Conservation (phyloP, 2,329 filamentous ascomycete species). For the Elsinoe batatas region DNA sequence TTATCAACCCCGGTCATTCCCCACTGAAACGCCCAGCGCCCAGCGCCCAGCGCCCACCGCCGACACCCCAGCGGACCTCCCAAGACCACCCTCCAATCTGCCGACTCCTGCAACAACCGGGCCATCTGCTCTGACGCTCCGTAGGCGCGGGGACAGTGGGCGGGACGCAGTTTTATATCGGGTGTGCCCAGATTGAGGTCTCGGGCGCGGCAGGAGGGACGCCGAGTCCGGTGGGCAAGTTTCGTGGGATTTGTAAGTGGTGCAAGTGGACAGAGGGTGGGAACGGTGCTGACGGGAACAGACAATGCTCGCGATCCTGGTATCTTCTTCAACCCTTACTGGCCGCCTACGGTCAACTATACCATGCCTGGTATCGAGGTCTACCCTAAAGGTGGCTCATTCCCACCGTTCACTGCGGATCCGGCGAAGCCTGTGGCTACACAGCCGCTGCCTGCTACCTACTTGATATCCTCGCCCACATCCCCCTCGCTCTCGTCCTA, state of each 20-base stretch:
- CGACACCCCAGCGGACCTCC: not conserved
- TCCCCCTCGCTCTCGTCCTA: no score
- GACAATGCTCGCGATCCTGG: not conserved
- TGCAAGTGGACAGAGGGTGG: no score
- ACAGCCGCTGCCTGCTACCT: not conserved
- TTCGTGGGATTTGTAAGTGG: conserved; percentile 15
- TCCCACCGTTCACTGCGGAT: not conserved
- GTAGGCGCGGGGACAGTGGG: conserved; percentile 29
- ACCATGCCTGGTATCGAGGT: not conserved
- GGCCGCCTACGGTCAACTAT: not conserved
- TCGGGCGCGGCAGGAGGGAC: conserved; percentile 12
- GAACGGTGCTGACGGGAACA: not conserved
- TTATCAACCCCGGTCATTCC: no score
- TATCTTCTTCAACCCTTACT: conserved; percentile 2
- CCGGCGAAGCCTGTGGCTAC: not conserved
- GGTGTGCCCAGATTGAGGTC: conserved; percentile 22
- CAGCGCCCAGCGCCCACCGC: no score
- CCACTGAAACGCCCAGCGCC: no score
- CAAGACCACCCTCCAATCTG: not conserved
- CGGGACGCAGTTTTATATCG: conserved; percentile 33
- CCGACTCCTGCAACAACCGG: not conserved
- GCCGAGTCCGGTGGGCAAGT: conserved; percentile 11
- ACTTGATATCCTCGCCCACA: no score
- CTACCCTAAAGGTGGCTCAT: not conserved
- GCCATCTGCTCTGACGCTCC: not conserved